These are phyloP conservation scores for Blastobotrys proliferans DNA, from an alignment of 1,139 yeast genomes.

Conservation along the genomic window DNA sequence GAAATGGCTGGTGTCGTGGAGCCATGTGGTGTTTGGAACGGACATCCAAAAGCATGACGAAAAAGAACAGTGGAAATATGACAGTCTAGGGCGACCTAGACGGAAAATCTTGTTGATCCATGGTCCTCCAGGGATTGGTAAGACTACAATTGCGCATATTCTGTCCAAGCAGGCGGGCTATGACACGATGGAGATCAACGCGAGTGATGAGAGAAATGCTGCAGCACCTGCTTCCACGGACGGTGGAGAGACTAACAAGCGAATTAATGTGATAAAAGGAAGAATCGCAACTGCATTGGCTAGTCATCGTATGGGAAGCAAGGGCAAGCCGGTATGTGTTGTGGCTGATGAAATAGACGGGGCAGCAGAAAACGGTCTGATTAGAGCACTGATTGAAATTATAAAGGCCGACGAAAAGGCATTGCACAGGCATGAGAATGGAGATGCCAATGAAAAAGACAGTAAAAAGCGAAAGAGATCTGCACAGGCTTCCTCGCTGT, in stretches of 20 bases:
- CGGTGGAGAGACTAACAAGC: too few relatives aligned
- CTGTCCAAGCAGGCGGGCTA: conserved; percentile 82
- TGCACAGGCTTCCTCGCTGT: conserved; percentile 39
- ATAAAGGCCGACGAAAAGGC: conserved; percentile 55
- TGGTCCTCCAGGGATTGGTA: conserved; percentile 97
- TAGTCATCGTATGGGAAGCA: conserved; percentile 47
- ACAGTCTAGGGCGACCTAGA: conserved; percentile 50
- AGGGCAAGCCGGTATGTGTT: conserved; percentile 72
- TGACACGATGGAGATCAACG: conserved; percentile 78
- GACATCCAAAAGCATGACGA: conserved; percentile 22
- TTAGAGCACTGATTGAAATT: conserved; percentile 61
- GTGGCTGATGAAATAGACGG: conserved; percentile 92
- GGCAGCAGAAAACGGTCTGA: conserved; percentile 76
- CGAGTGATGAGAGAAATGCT: conserved; percentile 78
- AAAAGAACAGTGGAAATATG: conserved; percentile 15
- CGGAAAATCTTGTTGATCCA: conserved; percentile 66
- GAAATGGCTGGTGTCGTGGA: conserved; percentile 83
- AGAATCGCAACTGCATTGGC: conserved; percentile 69
- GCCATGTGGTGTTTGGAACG: conserved; percentile 57
- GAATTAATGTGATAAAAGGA: conserved; percentile 43
- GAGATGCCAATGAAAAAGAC: conserved; percentile 17
- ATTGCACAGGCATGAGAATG: conserved; percentile 22
- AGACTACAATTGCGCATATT: conserved; percentile 84
- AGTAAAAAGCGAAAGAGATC: conserved; percentile 29
- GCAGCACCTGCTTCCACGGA: neutral